phyloP scores from a whole-genome alignment of 352 stramenopile genomes.

The Blastocystis sp. region DNA sequence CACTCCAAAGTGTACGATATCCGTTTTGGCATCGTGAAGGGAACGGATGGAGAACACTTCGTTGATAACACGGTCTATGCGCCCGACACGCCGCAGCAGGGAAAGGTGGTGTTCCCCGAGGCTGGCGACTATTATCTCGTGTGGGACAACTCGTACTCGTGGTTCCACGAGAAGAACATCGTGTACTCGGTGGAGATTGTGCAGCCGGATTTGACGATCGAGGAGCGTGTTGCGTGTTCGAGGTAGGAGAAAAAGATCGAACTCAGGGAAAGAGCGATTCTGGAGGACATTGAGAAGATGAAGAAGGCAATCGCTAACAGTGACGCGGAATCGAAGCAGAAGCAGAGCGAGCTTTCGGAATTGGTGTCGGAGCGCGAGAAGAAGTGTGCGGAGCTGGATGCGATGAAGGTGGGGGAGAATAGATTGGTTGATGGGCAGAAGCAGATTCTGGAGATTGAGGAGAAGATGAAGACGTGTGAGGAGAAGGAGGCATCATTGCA shows the following conservation, averaged over 20 bases:
- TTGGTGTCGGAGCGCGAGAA: background rate
- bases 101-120: background rate
- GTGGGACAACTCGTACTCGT: conserved; percentile 42
- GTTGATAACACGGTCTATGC: background rate
- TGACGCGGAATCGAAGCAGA: background rate
- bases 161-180: conserved; percentile 13
- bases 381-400: background rate
- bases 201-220: background rate
- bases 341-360: background rate
- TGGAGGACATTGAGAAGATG: conserved; percentile 2
- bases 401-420: background rate
- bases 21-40: conserved; percentile 10
- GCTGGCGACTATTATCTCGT: background rate
- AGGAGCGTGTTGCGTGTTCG: background rate
- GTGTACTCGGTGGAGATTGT: conserved; percentile 3
- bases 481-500: background rate
- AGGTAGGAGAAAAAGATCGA: background rate
- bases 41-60: background rate
- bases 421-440: background rate
- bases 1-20: background rate
- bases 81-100: background rate
- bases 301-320: background rate
- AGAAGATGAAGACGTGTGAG: background rate
- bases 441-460: background rate
- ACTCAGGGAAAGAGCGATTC: background rate